phyloP scores from a whole-genome alignment of 2,329 filamentous ascomycete species.

The Xylaria sp. region DNA sequence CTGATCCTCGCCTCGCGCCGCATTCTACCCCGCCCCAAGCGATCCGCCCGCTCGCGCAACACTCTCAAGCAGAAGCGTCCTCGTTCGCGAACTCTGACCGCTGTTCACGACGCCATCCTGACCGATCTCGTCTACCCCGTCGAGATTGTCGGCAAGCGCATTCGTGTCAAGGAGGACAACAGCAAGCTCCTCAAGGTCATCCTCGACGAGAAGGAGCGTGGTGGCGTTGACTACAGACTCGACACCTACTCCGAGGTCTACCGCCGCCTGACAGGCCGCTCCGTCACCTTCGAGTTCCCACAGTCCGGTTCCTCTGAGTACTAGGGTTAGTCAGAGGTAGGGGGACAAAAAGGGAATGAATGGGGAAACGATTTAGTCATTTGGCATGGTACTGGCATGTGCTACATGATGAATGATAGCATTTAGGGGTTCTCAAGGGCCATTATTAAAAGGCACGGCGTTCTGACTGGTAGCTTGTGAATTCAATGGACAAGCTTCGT shows the following conservation, averaged over 20 bases:
- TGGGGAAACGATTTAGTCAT: slow-evolving; percentile 25
- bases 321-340: slow-evolving; percentile 65
- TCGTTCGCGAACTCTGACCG: slow-evolving; percentile 95
- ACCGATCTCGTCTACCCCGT: slow-evolving; percentile 98
- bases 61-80: slow-evolving; percentile 99
- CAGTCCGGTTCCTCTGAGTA: slow-evolving; percentile 82
- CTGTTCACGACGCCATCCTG: slow-evolving; percentile 98
- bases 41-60: slow-evolving; percentile 95
- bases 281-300: slow-evolving; percentile 98
- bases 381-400: slow-evolving; percentile 44
- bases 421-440: slow-evolving; percentile 47
- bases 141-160: slow-evolving; percentile 99
- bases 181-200: slow-evolving; percentile 99
- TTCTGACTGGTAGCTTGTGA: slow-evolving; percentile 61
- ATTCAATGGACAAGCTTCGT: slow-evolving; percentile 52
- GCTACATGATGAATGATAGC: slow-evolving; percentile 45
- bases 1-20: slow-evolving; percentile 98
- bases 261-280: slow-evolving; percentile 95
- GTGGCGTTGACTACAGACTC: slow-evolving; percentile 98
- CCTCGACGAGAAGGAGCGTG: slow-evolving; percentile 99
- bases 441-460: slow-evolving; percentile 58
- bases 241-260: slow-evolving; percentile 99
- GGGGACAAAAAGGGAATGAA: slow-evolving; percentile 23
- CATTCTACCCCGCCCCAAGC: slow-evolving; percentile 98
- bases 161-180: slow-evolving; percentile 98